phyloP scores from a whole-genome alignment of 441 rosid species.

The Flueggea neowawraea region DNA sequence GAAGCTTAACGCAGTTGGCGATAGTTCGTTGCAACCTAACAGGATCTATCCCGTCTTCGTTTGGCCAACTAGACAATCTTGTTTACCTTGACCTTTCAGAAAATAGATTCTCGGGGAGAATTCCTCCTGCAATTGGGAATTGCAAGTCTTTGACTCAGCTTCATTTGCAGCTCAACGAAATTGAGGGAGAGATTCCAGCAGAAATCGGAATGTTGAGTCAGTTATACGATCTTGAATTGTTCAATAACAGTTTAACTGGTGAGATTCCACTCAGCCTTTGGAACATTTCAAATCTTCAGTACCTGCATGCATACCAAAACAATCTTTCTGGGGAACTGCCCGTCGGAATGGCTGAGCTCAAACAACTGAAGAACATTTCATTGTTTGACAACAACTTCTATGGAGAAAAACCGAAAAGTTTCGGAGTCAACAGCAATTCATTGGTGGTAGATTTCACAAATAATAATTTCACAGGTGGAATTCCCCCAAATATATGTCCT shows the following conservation, averaged over 20 bases:
- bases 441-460: constrained; percentile 51
- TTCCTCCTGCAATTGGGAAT: constrained; percentile 64
- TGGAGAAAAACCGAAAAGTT: constrained; percentile 51
- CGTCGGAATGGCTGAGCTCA: constrained; percentile 50
- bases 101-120: too few relatives aligned
- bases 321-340: constrained; percentile 69
- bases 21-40: constrained; percentile 40
- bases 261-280: constrained; percentile 64
- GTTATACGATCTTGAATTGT: constrained; percentile 50
- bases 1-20: constrained; percentile 32
- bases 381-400: constrained; percentile 50
- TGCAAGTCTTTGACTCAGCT: constrained; percentile 55
- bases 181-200: constrained; percentile 61
- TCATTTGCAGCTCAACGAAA: constrained; percentile 41
- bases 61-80: constrained; percentile 46
- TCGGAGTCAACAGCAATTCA: constrained; percentile 69
- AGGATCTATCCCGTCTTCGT: constrained; percentile 66
- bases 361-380: constrained; percentile 41
- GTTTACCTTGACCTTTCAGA: constrained; percentile 39
- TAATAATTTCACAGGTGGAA: constrained; percentile 54
- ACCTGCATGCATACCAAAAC: constrained; percentile 47
- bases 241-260: constrained; percentile 51
- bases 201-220: constrained; percentile 46
- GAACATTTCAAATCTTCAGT: constrained; percentile 55
- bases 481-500: constrained; percentile 67